Conservation (phyloP, 805 yeast genomes). For the Schwanniomyces yamadae region DNA sequence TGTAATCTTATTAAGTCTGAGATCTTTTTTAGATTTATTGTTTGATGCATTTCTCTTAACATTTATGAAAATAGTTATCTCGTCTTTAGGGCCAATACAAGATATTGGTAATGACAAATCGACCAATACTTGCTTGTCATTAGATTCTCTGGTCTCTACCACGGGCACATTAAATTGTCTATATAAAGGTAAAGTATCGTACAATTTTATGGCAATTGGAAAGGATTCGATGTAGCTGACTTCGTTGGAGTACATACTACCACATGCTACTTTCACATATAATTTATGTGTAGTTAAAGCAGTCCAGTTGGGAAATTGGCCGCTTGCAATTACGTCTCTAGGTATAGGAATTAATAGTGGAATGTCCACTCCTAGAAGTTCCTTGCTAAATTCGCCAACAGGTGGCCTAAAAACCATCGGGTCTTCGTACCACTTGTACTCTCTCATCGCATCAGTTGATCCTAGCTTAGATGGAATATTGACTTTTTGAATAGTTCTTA, state of each 20-base stretch:
- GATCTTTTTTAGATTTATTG: constrained; percentile 26
- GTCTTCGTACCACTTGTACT: constrained; percentile 33
- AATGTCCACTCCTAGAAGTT: constrained; percentile 53
- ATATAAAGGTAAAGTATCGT: constrained; percentile 56
- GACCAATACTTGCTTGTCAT: constrained; percentile 48
- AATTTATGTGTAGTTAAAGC: constrained; percentile 49
- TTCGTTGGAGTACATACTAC: constrained; percentile 31
- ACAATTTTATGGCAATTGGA: constrained; percentile 55
- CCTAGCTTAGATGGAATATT: constrained; percentile 40
- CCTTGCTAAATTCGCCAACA: constrained; percentile 36
- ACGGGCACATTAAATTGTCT: constrained; percentile 56
- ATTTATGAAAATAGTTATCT: constrained; percentile 36
- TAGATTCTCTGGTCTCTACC: constrained; percentile 41
- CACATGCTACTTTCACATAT: constrained; percentile 36
- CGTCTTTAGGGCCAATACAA: constrained; percentile 60
- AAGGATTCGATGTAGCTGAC: constrained; percentile 31
- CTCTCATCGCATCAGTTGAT: constrained; percentile 32
- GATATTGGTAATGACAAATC: constrained; percentile 49
- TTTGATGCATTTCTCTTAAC: constrained; percentile 40
- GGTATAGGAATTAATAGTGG: constrained; percentile 60
- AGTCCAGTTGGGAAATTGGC: constrained; percentile 45
- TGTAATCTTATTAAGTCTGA: constrained; percentile 44
- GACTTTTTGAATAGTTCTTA: constrained; percentile 52
- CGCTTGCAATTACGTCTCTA: constrained; percentile 52
- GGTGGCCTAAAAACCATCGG: constrained; percentile 38